Percentiles rank a stretch among this genome's conserved stretches.
Conservation (phyloP, 1,284 basidiomycete species). For the Volvariella volvacea region DNA sequence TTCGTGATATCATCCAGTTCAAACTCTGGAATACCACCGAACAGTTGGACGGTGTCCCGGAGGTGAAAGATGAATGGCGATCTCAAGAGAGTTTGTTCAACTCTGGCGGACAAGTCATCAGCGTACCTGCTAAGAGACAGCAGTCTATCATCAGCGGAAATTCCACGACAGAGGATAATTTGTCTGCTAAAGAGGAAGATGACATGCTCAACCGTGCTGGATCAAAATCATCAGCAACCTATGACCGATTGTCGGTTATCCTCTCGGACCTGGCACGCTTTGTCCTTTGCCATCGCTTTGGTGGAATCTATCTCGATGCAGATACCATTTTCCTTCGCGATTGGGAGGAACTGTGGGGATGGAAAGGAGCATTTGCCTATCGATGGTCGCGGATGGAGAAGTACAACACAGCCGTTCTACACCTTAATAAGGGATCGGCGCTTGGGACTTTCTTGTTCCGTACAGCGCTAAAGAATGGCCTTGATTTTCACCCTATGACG, state of each 20-base stretch:
- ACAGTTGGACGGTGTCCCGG: slow-evolving; percentile 75
- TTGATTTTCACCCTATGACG: slow-evolving; percentile 87
- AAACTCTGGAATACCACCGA: slow-evolving; percentile 90
- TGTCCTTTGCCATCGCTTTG: slow-evolving; percentile 79
- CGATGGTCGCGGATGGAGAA: slow-evolving; percentile 76
- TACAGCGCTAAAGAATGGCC: slow-evolving; percentile 76
- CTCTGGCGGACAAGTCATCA: slow-evolving; percentile 60
- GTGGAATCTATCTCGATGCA: slow-evolving; percentile 83
- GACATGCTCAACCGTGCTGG: slow-evolving; percentile 68
- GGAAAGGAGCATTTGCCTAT: slow-evolving; percentile 84
- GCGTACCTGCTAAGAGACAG: slow-evolving; percentile 38
- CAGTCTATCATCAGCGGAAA: slow-evolving; percentile 11
- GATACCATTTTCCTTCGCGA: slow-evolving; percentile 86
- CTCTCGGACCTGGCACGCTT: slow-evolving; percentile 87
- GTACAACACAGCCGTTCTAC: slow-evolving; percentile 85
- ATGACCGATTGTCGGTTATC: slow-evolving; percentile 77
- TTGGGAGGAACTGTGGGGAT: slow-evolving; percentile 89
- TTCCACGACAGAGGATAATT: neutral
- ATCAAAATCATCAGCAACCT: slow-evolving; percentile 68
- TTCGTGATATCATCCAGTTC: slow-evolving; percentile 77
- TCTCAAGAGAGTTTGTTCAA: slow-evolving; percentile 59
- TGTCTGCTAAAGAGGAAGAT: slow-evolving; percentile 37
- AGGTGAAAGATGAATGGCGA: slow-evolving; percentile 76
- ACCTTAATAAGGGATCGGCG: slow-evolving; percentile 77
- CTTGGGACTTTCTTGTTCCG: slow-evolving; percentile 79